Base-by-base conservation (phyloP, 2,329 filamentous ascomycete species). In the Alternaria longipes region DNA sequence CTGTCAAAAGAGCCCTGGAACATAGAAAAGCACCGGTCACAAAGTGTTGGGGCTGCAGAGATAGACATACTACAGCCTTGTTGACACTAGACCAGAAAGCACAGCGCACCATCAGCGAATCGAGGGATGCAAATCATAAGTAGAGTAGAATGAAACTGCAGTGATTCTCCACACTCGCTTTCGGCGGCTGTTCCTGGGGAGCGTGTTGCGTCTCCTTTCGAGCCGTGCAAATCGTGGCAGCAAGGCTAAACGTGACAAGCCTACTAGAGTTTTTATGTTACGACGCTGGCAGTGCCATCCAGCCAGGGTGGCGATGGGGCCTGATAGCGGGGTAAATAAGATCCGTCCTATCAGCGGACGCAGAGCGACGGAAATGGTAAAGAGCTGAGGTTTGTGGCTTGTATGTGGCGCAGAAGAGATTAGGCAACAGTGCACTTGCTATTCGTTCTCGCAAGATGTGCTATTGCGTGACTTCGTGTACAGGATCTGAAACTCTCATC, bases 61-160 rank as follows among this genome's bases (percentile, higher is more conserved):
- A 14, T 14, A 36, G 32, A 16, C 32, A 36, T 36, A 3, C 4
- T 14, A 16, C 14, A 5, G 12, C 12, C 32, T 36, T 36, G 3
- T 2, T 16, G 14, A 6, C 0, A 34, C 3, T 7, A 1, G 12
- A 6, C 5, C 2, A 16, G 32, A 16, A 16, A 34, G 32, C 11
- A 9, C 1, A 16, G 6, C 12, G 5, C 16, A 16, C 14, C 0
- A 14, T 0, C 3, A 14, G 11, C 14, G 14, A n/a, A n/a, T 36
- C 6, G 5, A 34, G 32, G 14, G 32, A 36, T 0, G 6, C 1
- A 0, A 1, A 16, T 7, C 0, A 30, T 2, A 36, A 2, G 12
- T 36, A 5, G 28, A 12, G 28, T 30, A 11, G 0, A 5, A 5
- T 2, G 5, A 1, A 12, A 2, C 12, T 4, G 9, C 1, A 30